Conservation (phyloP, 495 filamentous ascomycete species). For the Hyaloscypha variabilis region DNA sequence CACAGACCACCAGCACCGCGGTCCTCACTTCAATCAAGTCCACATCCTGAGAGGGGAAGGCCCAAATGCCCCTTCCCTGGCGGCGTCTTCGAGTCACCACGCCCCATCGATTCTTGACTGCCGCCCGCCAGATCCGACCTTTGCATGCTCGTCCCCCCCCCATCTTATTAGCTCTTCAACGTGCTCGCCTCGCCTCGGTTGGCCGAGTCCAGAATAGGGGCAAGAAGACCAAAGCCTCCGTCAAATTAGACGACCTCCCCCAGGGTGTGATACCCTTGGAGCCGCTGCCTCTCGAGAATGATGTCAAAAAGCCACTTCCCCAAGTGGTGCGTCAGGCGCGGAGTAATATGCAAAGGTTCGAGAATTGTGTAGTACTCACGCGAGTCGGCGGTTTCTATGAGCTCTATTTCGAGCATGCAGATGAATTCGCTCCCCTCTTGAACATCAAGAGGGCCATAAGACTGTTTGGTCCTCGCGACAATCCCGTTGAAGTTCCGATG, state of each 20-base stretch:
- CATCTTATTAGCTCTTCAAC: not conserved
- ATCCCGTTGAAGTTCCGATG: slow-evolving; percentile 83
- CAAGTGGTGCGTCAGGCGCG: slow-evolving; percentile 87
- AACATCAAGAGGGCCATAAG: slow-evolving; percentile 87
- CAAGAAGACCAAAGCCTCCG: slow-evolving; percentile 33
- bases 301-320: slow-evolving; percentile 62
- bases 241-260: slow-evolving; percentile 28
- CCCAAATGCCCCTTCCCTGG: not conserved
- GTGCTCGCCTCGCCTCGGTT: not conserved
- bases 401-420: slow-evolving; percentile 93
- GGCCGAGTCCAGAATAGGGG: slow-evolving; percentile 25
- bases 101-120: not conserved
- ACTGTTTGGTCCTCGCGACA: slow-evolving; percentile 69
- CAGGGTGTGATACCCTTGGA: slow-evolving; percentile 29
- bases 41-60: not conserved
- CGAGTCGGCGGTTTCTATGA: slow-evolving; percentile 96
- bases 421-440: slow-evolving; percentile 81
- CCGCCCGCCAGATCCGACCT: not conserved
- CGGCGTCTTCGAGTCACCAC: not conserved
- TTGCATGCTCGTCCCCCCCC: not conserved
- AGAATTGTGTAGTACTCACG: slow-evolving; percentile 86
- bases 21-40: too few species aligned
- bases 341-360: slow-evolving; percentile 87
- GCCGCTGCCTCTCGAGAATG: slow-evolving; percentile 22
- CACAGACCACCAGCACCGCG: too few species aligned